Base-by-base conservation (phyloP, 2,329 filamentous ascomycete genomes). In the Aspergillus aculeatinus region DNA sequence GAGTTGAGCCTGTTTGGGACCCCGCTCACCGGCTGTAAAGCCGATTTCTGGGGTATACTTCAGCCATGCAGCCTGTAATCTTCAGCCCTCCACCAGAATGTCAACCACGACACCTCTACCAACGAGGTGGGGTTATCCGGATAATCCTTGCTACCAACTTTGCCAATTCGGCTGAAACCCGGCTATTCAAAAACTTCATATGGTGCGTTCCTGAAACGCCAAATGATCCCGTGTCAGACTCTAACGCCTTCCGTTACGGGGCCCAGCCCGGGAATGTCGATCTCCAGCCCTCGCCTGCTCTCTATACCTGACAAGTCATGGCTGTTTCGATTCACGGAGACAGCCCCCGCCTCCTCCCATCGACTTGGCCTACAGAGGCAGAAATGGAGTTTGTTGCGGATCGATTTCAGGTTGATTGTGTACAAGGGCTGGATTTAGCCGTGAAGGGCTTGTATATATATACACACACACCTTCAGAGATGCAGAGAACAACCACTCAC, bases 231-330 rank as follows among this genome's bases (percentile, higher is more conserved):
- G 33, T 21, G n/a, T n/a, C 29, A n/a, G 11, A 14, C 42, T 55
- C 53, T 55, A 55, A 55, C 53, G 53, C 21, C 42, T 48, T 55
- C 39, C 23, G 53, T 55, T 7, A 55, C 53, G 53, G 53, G 48
- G 29, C 12, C n/a, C 53, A 31, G 42, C 44, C 53, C 53, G 52
- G 39, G 4, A 35, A 52, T 16, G 52, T 47, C 52, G 52, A 55
- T 55, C 52, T 12, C 27, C 12, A 25, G 25, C 35, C 51, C 5
- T 53, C 42, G n/a, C 42, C 27, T 35, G 25, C 42, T 3, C n/a
- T 55, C 25, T 48, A 55, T 48, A 44, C 42, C 42, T 21, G 5
- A 55, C 44, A 19, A 5, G 6, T 5, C 39, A 16, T 44, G 14
- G n/a, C 14, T 4, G 4, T 16, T 19, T 7, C 16, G 9, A 16